These are phyloP conservation scores for Plantago coronopus DNA, from an alignment of 305 asterid genomes.

Conservation along the genomic window DNA sequence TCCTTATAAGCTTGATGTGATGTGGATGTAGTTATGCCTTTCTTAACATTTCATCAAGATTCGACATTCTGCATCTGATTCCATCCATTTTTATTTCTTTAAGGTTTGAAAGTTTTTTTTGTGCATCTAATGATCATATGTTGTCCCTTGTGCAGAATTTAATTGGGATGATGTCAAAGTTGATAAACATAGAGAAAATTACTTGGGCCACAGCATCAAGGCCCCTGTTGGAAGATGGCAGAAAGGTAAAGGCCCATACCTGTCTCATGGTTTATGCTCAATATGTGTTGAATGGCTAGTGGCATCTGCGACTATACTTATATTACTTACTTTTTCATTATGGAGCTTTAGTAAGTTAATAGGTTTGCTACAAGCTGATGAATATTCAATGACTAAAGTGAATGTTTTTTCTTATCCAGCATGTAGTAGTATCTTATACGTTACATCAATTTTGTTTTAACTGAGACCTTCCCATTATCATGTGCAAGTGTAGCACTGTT, in stretches of 20 bases:
- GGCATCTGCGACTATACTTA: no score
- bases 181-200: constrained; percentile 92
- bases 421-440: no score
- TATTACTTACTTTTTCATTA: no score
- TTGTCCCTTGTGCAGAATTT: constrained; percentile 58
- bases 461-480: no score
- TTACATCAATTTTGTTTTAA: no score
- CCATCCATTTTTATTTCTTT: neutral
- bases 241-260: constrained; percentile 51
- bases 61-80: neutral
- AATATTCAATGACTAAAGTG: no score
- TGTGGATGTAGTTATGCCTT: neutral
- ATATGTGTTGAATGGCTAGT: neutral
- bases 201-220: constrained; percentile 89
- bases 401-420: no score
- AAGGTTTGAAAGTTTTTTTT: neutral
- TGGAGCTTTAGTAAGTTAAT: no score
- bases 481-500: no score
- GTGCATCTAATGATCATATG: constrained; percentile 1
- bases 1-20: no score
- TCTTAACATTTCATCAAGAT: neutral
- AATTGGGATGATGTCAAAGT: constrained; percentile 97
- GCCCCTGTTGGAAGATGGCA: constrained; percentile 99
- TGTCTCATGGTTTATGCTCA: neutral
- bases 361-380: no score